Base-by-base conservation (phyloP, 192 early-diverging fungal species). In the Bifiguratus adelaidae region DNA sequence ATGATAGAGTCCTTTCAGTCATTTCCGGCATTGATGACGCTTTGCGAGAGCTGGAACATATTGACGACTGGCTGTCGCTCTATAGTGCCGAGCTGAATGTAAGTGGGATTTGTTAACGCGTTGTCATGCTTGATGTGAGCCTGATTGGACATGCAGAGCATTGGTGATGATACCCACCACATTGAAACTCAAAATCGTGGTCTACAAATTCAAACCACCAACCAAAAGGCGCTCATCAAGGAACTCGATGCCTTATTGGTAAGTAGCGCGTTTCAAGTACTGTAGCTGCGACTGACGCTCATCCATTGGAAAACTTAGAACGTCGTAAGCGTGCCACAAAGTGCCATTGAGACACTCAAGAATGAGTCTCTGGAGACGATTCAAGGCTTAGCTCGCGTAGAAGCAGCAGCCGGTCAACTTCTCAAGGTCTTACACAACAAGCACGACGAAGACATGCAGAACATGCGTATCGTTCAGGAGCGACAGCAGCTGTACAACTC, bases 151-250 rank as follows among this genome's bases (percentile, higher is more conserved):
- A 18, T 37, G n/a, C 56, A 89, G 84, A 76, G 76, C 45, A 93
- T 95, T 86, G 92, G 88, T 24, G 78, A 85, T 61, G 90, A 96
- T 61, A 92, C 96, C 43, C 86, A 90, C 67, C 85, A 93, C 48
- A 95, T 98, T 47, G 91, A 96, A 66, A 67, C 80, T 13, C 78
- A 88, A 54, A 96, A 96, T 61, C 83, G 95, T 32, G 83, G 76
- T 43, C 72, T 98, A 44, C 92, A 96, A 59, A 73, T 89, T 20
- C 80, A 88, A 32, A 87, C 90, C 8, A 68, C 70, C 11, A 98
- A 96, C 59, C 95, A 98, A 52, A 82, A 89, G 25, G 71, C 70
- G 20, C 61, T 98, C 25, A 64, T 95, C 8, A 63, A 58, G n/a
- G 93, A 96, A 58, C 68, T 98, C 9, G 89, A 95, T 42, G 73